A percentile compares a stretch with the other conserved stretches of the same genome.
These are phyloP conservation scores for Dothiorella sarmentorum DNA, from an alignment of 2,329 filamentous ascomycete genomes.

Conservation along the genomic window DNA sequence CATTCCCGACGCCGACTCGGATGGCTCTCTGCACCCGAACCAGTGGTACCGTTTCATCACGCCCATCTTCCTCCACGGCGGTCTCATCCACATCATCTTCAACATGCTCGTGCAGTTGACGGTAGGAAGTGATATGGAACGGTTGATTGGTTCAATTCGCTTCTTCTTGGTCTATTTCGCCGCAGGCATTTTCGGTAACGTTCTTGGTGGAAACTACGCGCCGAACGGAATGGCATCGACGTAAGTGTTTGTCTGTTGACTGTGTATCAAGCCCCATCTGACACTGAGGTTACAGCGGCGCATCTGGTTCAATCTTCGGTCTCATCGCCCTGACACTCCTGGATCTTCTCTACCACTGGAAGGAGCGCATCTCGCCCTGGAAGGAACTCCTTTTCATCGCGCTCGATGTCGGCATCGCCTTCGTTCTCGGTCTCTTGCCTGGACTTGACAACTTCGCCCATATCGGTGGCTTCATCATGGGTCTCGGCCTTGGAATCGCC, in stretches of 20 bases:
- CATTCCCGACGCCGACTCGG: slow-evolving; percentile 59
- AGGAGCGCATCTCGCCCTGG: slow-evolving; percentile 68
- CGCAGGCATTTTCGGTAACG: slow-evolving; percentile 91
- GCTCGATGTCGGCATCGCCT: slow-evolving; percentile 82
- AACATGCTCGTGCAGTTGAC: slow-evolving; percentile 91
- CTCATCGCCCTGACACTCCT: slow-evolving; percentile 84
- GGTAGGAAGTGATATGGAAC: slow-evolving; percentile 88
- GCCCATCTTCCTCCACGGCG: slow-evolving; percentile 93
- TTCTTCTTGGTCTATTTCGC: slow-evolving; percentile 88
- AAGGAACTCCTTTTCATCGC: slow-evolving; percentile 86
- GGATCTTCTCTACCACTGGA: slow-evolving; percentile 91
- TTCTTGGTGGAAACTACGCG: slow-evolving; percentile 91
- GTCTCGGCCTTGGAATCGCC: slow-evolving; percentile 79
- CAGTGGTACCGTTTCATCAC: slow-evolving; percentile 97
- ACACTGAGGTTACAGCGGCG: slow-evolving; percentile 57
- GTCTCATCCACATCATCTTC: slow-evolving; percentile 91
- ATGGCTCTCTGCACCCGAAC: slow-evolving; percentile 62
- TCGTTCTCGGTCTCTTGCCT: slow-evolving; percentile 86
- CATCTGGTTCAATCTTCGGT: slow-evolving; percentile 87
- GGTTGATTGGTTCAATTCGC: slow-evolving; percentile 79
- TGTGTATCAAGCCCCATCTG: neutral
- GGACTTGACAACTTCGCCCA: slow-evolving; percentile 97
- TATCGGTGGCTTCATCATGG: slow-evolving; percentile 93
- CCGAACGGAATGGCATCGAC: slow-evolving; percentile 70
- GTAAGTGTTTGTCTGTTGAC: neutral